Evolutionary conservation across 805 yeast genomes (phyloP), one percentile per base, ranked within the genome.

Genomic region (Candida sphagnicola): DNA sequence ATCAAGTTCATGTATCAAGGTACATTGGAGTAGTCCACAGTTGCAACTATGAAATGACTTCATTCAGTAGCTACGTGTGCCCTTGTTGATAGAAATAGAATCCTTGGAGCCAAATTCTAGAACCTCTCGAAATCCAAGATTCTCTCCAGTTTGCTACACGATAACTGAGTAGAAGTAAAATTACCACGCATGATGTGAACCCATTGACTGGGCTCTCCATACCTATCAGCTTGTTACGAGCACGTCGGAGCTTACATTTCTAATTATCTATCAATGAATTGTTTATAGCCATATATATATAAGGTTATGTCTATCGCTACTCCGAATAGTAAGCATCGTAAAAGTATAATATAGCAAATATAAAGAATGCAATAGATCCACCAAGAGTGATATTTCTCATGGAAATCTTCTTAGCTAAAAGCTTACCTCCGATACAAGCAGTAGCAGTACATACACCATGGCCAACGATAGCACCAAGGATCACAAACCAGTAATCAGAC

Each of bases 401-500:
- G 46, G 95, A 83, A 45, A 93, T 87, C 59, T 80, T 83, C 28
- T 89, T 77, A 26, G 99, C 98, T 44, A 93, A 71, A 42, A 86
- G 72, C 65, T 85, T 85, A 21, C 99, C 99, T 35, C 98, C 97
- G 39, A 86, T 36, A 32, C 91, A 95, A n/a, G 99, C 98, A 42
- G 88, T 77, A 24, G 77, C 78, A 0, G 97, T 86, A 65, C 98
- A 93, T 8, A 85, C 34, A 8, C 83, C 80, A 62, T 93, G 99
- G 24, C 99, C 99, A 31, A 83, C 60, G 28, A 88, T 78, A 15
- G 95, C 95, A 44, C 99, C 99, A 34, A 81, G 49, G 34, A 91
- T 87, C 28, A 90, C 95, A 49, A 73, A 72, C 90, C 93, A 82
- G 65, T 88, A 93, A 60, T 89, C 85, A 31, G 88, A 81, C 28